Evolutionary conservation across 768 basidiomycete species (phyloP).

Genomic region (Amanita inopinata): DNA sequence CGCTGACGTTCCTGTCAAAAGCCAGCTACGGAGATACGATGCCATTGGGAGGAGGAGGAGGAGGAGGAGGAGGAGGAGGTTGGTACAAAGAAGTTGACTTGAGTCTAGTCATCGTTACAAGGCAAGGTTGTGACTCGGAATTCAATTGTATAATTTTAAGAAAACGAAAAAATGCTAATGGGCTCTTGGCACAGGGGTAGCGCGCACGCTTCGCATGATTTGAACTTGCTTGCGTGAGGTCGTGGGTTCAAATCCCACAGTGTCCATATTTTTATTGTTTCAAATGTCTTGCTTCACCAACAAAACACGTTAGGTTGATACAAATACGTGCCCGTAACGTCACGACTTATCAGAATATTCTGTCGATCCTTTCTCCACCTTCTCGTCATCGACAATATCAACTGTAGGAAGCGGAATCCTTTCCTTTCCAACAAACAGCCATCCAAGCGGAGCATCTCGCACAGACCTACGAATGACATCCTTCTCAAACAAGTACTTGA

Average conservation of each 20-base stretch:
- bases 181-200: constrained; percentile 55
- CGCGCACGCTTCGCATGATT: constrained; percentile 52
- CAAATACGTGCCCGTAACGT: too few species aligned
- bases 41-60: constrained; percentile 28
- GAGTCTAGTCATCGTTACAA: too few species aligned
- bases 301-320: too few species aligned
- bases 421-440: constrained; percentile 22
- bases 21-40: constrained; percentile 54
- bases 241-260: constrained; percentile 50
- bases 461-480: constrained; percentile 26
- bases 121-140: too few species aligned
- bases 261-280: constrained; percentile 23
- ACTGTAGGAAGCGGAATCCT: too few species aligned
- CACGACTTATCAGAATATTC: neutral
- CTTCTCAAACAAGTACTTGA: constrained; percentile 33
- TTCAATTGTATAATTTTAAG: too few species aligned
- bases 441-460: constrained; percentile 32
- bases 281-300: too few species aligned
- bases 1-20: constrained; percentile 27
- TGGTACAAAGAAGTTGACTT: constrained; percentile 1
- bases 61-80: neutral
- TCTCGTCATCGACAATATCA: constrained; percentile 14
- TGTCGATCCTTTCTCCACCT: neutral
- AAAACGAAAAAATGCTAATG: too few species aligned
- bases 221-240: constrained; percentile 35